A percentile compares a stretch with the other conserved stretches of the same genome.
Evolutionary conservation across 2,329 filamentous ascomycete genomes (phyloP).

Genomic region (Talaromyces sp.): DNA sequence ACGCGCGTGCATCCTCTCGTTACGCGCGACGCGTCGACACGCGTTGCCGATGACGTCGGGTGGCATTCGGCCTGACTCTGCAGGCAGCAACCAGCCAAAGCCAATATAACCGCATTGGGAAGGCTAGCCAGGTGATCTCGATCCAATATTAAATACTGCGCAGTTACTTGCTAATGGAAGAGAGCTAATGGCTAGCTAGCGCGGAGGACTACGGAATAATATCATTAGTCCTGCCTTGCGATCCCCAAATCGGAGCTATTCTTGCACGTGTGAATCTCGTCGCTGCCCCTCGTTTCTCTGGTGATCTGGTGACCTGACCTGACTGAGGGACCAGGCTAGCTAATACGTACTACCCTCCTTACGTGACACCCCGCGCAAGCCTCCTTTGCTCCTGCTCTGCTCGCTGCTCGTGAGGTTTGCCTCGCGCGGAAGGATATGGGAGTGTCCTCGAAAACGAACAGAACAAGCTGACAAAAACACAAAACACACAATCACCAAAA

Average conservation of each 20-base stretch:
- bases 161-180: neutral
- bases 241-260: neutral
- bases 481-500: neutral
- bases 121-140: neutral
- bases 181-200: neutral
- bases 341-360: neutral
- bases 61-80: slow-evolving; percentile 2
- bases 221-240: neutral
- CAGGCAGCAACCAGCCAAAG: slow-evolving; percentile 9
- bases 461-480: neutral
- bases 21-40: slow-evolving; percentile 2
- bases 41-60: neutral
- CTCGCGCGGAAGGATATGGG: too few relatives aligned
- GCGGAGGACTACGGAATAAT: neutral
- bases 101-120: slow-evolving; percentile 7
- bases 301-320: neutral
- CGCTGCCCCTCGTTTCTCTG: neutral
- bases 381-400: neutral
- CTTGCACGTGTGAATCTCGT: neutral
- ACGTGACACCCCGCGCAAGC: neutral
- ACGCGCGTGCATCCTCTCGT: neutral
- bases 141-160: neutral
- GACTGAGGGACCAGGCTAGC: neutral
- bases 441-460: too few relatives aligned
- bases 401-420: neutral